phyloP scores from a whole-genome alignment of 176 grass and related monocot species.

The Cocos nucifera region DNA sequence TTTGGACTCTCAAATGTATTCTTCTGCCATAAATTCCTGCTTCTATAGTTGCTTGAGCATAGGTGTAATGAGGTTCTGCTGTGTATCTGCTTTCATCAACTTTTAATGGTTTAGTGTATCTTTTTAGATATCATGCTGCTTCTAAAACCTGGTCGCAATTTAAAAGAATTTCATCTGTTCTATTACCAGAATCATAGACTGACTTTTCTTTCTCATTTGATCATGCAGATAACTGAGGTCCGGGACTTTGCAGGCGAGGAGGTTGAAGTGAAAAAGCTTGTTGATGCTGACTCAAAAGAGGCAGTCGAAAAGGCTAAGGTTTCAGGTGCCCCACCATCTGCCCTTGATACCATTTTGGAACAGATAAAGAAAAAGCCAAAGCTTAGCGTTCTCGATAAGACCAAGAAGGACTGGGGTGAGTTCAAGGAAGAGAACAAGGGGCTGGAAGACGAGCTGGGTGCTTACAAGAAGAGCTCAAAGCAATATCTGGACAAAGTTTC shows the following conservation, averaged over 20 bases:
- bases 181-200: background rate
- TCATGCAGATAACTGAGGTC: constrained; percentile 71
- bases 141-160: no score
- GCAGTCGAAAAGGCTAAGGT: constrained; percentile 74
- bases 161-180: background rate
- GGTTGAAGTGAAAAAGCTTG: constrained; percentile 82
- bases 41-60: no score
- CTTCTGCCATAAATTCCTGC: no score
- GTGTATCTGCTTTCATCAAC: no score
- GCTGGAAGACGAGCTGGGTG: constrained; percentile 70
- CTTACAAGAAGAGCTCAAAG: constrained; percentile 97
- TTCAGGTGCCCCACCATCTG: constrained; percentile 27
- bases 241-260: constrained; percentile 89
- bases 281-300: constrained; percentile 83
- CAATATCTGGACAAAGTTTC: constrained; percentile 89
- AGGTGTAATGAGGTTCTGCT: no score
- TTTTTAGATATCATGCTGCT: no score
- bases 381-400: constrained; percentile 95
- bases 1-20: no score
- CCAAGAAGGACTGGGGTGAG: constrained; percentile 97
- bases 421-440: constrained; percentile 89
- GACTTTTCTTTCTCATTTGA: constrained; percentile 4
- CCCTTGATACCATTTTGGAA: constrained; percentile 61
- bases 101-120: no score
- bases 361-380: constrained; percentile 97